Base-by-base conservation (phyloP, 257 asterid species). In the Eustoma russellianum region DNA sequence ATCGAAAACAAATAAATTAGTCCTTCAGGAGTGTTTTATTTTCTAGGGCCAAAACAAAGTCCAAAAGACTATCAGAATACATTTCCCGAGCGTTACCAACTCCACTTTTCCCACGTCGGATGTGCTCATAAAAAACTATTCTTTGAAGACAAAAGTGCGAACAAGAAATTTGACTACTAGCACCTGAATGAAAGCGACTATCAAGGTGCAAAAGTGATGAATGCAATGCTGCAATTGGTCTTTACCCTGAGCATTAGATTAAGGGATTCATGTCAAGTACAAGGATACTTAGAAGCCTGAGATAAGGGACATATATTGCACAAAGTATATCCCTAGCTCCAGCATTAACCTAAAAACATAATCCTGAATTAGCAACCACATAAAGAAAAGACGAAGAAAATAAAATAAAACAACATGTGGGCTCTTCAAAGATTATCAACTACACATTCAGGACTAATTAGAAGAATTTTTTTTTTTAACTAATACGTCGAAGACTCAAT, bases 11-110 rank as follows among this genome's bases (percentile, higher is more conserved):
- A 75, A 72, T 92, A 92, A 41, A 89, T 92, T 30, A 88, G 72
- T 50, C 95, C 99, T 70, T 92, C 99, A 30, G 94, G 81, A 57
- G 93, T 86, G 75, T 92, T 69, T 92, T 92, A 73, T 92, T 88
- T 77, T 92, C 99, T 17, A 88, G 75, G 56, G 99, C 95, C 55
- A 88, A 76, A 68, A 92, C 95, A 65, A 92, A 83, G 77, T 92
- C 97, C 1, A 92, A 97, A 62, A 88, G 88, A 66, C 94, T 92
- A 66, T 85, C 99, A 41, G 88, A 92, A 74, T 85, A 94, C 97
- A 92, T 88, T 74, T 92, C 99, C 52, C 95, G 86, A 40, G 94
- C 77, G 70, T 83, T 83, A 44, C 93, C 88, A 14, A 86, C 93
- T 66, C 97, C 94, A 71, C 64, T 70, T 74, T 81, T 92, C 44